Percentiles rank a stretch among this genome's conserved stretches.
Conservation (phyloP, 768 basidiomycete genomes). For the Tephrocybe rancida region DNA sequence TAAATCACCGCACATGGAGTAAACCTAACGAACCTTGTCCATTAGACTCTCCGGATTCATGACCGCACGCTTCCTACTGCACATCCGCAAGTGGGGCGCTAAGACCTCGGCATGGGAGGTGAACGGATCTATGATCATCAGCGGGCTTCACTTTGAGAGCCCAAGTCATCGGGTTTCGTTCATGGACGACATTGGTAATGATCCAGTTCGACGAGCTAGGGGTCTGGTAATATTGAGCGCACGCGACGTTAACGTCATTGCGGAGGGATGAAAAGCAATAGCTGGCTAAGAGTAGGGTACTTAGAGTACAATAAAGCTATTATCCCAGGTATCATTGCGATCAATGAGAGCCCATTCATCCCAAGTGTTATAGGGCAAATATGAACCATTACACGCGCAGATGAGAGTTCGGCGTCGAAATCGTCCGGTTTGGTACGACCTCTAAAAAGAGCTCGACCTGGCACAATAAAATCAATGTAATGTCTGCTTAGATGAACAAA, state of each 20-base stretch:
- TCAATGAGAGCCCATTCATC: no score
- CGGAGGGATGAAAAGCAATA: background rate
- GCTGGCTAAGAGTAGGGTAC: background rate
- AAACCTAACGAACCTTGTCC: background rate
- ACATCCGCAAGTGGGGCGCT: conserved; percentile 16
- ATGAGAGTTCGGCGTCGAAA: no score
- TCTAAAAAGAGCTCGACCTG: no score
- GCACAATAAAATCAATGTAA: no score
- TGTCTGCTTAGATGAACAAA: no score
- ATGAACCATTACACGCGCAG: no score
- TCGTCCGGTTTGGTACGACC: no score
- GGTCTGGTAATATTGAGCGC: background rate
- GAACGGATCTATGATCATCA: conserved; percentile 1
- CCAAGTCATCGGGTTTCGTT: background rate
- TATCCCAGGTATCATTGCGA: background rate
- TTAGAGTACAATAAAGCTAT: background rate
- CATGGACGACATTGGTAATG: conserved; percentile 17
- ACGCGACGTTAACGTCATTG: background rate
- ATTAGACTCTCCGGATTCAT: conserved; percentile 17
- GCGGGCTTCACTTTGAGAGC: conserved; percentile 5
- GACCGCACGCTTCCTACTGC: conserved; percentile 19
- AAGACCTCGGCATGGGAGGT: conserved; percentile 7
- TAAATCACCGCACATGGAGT: no score
- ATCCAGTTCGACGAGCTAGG: conserved; percentile 12
- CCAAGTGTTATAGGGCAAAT: no score